Percentiles rank a stretch among this genome's conserved stretches.
phyloP scores from a whole-genome alignment of 441 rosid species.

The Brassica hybrid region DNA sequence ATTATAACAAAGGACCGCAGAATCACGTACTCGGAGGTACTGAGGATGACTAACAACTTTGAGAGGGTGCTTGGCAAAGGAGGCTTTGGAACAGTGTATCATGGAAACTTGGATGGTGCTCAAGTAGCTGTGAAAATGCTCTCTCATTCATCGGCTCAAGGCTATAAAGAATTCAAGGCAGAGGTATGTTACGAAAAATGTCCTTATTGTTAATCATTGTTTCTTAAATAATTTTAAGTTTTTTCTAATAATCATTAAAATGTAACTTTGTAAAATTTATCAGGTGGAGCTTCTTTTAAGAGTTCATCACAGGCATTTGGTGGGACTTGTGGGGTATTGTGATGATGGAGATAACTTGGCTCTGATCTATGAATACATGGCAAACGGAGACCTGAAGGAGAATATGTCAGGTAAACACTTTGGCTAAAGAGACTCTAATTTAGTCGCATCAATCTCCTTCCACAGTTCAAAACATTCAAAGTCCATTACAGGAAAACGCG shows the following conservation, averaged over 20 bases:
- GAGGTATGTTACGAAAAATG: conserved; percentile 39
- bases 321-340: conserved; percentile 53
- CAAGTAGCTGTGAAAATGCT: conserved; percentile 58
- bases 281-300: conserved; percentile 48
- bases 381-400: conserved; percentile 50
- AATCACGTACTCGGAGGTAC: conserved; percentile 43
- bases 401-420: conserved; percentile 47
- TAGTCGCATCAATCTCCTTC: background rate
- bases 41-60: conserved; percentile 46
- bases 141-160: conserved; percentile 54
- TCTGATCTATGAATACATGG: conserved; percentile 57
- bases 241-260: conserved; percentile 1
- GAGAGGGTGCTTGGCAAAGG: conserved; percentile 45
- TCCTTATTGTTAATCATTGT: background rate
- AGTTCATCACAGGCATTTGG: conserved; percentile 53
- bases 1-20: conserved; percentile 28
- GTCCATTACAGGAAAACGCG: conserved; percentile 18
- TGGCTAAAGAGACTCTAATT: background rate
- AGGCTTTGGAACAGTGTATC: conserved; percentile 53
- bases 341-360: conserved; percentile 51
- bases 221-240: background rate
- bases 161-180: conserved; percentile 49
- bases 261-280: background rate
- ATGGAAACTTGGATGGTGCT: conserved; percentile 36
- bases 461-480: background rate